These are phyloP conservation scores for Leptosphaerulina australis DNA, from an alignment of 2,329 filamentous ascomycete species.

Conservation along the genomic window DNA sequence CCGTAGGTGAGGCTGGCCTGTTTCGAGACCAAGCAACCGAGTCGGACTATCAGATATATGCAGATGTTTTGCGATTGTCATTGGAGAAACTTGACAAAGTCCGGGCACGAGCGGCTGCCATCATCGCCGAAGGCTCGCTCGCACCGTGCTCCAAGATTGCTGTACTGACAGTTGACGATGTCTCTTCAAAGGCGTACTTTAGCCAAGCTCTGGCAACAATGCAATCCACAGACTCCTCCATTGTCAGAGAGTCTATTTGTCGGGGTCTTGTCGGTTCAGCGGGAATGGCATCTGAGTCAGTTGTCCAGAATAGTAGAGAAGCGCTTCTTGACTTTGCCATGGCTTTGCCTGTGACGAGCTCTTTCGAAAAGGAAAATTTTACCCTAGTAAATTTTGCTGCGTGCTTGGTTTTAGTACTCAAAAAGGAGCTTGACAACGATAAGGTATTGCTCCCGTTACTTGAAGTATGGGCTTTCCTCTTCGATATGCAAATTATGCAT, in stretches of 20 bases:
- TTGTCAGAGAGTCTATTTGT: conserved; percentile 56
- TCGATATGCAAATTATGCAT: conserved; percentile 54
- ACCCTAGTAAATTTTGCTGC: conserved; percentile 34
- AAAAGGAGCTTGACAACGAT: conserved; percentile 59
- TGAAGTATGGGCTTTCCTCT: conserved; percentile 76
- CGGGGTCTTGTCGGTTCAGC: conserved; percentile 74
- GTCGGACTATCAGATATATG: conserved; percentile 32
- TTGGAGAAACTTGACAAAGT: conserved; percentile 92
- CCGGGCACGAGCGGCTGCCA: conserved; percentile 53
- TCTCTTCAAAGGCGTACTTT: conserved; percentile 68
- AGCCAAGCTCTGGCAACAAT: conserved; percentile 54
- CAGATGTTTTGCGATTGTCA: conserved; percentile 68
- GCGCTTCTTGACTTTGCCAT: conserved; percentile 61
- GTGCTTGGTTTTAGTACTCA: conserved; percentile 39
- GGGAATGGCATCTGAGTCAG: conserved; percentile 76
- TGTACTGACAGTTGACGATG: conserved; percentile 36
- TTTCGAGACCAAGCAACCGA: conserved; percentile 22
- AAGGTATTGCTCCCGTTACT: conserved; percentile 76
- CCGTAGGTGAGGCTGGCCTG: conserved; percentile 37
- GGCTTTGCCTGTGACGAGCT: conserved; percentile 24
- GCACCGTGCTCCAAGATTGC: conserved; percentile 13
- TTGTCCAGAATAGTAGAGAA: conserved; percentile 71
- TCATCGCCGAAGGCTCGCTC: conserved; percentile 18
- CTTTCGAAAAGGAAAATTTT: conserved; percentile 15
- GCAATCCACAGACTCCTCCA: conserved; percentile 14